Base-by-base conservation (phyloP, 2,329 filamentous ascomycete species). In the Curvularia hawaiiensis region DNA sequence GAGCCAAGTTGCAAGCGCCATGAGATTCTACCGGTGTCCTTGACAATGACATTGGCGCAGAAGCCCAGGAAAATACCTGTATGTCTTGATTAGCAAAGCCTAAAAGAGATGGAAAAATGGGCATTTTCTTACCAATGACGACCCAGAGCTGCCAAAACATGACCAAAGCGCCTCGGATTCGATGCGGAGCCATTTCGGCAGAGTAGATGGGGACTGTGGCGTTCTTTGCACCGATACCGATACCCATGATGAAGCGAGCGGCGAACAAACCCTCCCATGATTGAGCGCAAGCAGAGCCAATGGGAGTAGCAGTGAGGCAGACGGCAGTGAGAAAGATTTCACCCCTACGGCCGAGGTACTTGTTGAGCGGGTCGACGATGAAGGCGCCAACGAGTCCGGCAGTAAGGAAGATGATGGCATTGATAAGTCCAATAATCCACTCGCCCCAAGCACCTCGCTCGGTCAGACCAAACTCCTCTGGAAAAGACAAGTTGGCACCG, bases 401-500 rank as follows among this genome's bases (percentile, higher is more conserved):
- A 54, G 75, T 77, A 65, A 77, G 60, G 64, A 77, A 77, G 52
- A 77, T 77, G 57, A 77, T 75, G 46, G 73, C 65, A 61, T 73
- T 75, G 61, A 74, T 69, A 14, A 72, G 45, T 16, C 71, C 70
- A 2, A 70, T 61, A 44, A 74, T 74, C 72, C 72, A 75, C 31
- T 73, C 68, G 39, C 65, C 63, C 14, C 49, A 58, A 3, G 59
- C 69, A 22, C 44, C 50, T 9, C 30, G 28, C 5, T 59, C 47
- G 14, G 30, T n/a, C 16, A 89, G 81, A 14, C 79, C 78, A 48
- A 87, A 86, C 31, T 79, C 80, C 0, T 74, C 53, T 0, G 85
- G 87, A 62, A 88, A 88, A 49, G 83, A 83, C 62, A 89, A 77
- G 63, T 86, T 89, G 55, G 87, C 86, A 38, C 76, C 75, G 61